phyloP scores from a whole-genome alignment of 2,329 filamentous ascomycete genomes.

The Emmonsiellopsis sp. region DNA sequence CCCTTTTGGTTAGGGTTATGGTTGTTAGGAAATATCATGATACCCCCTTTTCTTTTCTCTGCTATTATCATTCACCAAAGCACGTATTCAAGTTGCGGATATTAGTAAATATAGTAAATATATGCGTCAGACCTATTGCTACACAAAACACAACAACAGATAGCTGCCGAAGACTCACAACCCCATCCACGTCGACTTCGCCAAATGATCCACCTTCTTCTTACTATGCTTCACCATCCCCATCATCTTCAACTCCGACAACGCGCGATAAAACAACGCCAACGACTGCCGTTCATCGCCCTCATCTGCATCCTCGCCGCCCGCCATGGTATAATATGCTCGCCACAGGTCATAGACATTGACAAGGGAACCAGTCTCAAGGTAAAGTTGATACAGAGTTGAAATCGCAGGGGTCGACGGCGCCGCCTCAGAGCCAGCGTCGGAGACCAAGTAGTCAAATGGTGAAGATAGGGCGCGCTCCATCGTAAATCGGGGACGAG shows the following conservation, averaged over 20 bases:
- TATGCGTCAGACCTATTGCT: neutral
- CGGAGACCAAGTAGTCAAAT: conserved; percentile 51
- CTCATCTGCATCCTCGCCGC: conserved; percentile 21
- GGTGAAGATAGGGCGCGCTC: conserved; percentile 51
- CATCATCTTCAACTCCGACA: conserved; percentile 76
- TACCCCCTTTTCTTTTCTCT: neutral
- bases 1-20: neutral
- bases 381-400: conserved; percentile 52
- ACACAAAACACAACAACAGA: neutral
- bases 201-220: conserved; percentile 86
- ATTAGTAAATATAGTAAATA: neutral
- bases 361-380: conserved; percentile 52
- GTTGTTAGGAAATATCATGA: neutral
- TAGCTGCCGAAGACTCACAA: conserved; percentile 10
- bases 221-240: conserved; percentile 82
- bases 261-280: conserved; percentile 71
- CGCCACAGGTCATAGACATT: conserved; percentile 54
- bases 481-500: conserved; percentile 48
- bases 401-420: conserved; percentile 48
- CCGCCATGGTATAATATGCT: conserved; percentile 48
- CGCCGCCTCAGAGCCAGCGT: conserved; percentile 29
- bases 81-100: neutral
- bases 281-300: conserved; percentile 35
- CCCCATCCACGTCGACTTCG: conserved; percentile 74
- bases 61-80: neutral